Evolutionary conservation across 805 yeast genomes (phyloP).

Genomic region (Lipomyces yamanashiensis): DNA sequence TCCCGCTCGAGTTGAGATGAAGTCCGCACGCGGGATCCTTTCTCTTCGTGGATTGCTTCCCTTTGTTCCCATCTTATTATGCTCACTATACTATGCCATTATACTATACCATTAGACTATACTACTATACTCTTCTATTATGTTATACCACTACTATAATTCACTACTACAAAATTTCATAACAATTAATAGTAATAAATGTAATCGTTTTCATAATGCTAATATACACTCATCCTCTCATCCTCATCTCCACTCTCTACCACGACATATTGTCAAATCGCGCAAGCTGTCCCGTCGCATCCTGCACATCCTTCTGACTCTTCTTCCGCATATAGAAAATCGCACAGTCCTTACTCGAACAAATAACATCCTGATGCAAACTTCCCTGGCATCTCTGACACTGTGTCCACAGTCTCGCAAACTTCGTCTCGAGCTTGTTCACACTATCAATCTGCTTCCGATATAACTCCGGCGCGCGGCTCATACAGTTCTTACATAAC

Average conservation of each 20-base stretch:
- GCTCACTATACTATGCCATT: no score
- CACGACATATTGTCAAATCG: slow-evolving; percentile 60
- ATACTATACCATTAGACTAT: no score
- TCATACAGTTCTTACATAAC: slow-evolving; percentile 77
- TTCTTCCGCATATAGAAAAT: slow-evolving; percentile 95
- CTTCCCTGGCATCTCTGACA: slow-evolving; percentile 98
- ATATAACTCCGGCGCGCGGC: slow-evolving; percentile 75
- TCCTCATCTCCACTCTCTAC: no score
- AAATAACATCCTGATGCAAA: slow-evolving; percentile 90
- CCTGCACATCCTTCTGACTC: slow-evolving; percentile 71
- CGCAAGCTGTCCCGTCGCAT: slow-evolving; percentile 60
- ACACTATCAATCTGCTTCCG: slow-evolving; percentile 79
- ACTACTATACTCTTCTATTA: no score
- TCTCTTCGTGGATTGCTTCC: no score
- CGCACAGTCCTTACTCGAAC: slow-evolving; percentile 96
- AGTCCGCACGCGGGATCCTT: no score
- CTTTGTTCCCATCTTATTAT: no score
- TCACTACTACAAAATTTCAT: no score
- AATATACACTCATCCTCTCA: background rate
- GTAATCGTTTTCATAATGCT: no score
- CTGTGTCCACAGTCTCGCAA: slow-evolving; percentile 93
- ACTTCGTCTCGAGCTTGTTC: slow-evolving; percentile 78
- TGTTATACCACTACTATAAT: no score
- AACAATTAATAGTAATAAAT: no score
- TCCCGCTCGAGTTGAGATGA: no score